Evolutionary conservation across 2,329 filamentous ascomycete genomes (phyloP), one percentile per base, ranked within the genome.

Genomic region (Fusarium xylarioides): DNA sequence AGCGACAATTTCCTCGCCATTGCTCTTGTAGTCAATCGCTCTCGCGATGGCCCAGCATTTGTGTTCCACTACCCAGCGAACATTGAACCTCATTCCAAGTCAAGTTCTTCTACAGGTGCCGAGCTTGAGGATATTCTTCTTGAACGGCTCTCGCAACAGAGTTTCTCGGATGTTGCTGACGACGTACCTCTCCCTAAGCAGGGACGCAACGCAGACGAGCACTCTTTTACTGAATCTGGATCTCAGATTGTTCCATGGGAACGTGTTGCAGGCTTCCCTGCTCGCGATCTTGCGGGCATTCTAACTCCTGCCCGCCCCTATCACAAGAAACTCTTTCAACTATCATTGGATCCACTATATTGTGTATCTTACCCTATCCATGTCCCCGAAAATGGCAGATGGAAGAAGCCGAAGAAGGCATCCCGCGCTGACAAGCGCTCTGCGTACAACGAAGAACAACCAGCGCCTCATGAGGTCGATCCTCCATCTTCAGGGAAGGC

Each of bases 1-100:
- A 80, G 83, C 40, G 85, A 87, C 73, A 90, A 89, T 78, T 87
- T 90, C 72, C 81, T 95, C 57, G 93, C 91, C 46, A 90, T 95
- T 64, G 90, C 93, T 57, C 88, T 95, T 43, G 90, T 95, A 74
- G 90, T 93, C 77, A 90, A 90, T 77, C 89, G 92, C 73, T 93
- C 92, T 38, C 90, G 92, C 73, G 92, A 93, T 76, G 94, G 94
- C 21, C 93, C 94, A 34, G 90, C 91, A 72, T 92, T 96, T 77
- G 92, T 96, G 77, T 97, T 95, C 81, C 93, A 97, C 82, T 96
- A 96, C 78, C 94, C 94, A n/a, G 88, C 91, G n/a, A 81, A 84
- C 52, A 85, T 89, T 47, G 79, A 81, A 68, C 81, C 78, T 54
- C 80, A 71, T 77, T 74, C 81, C 21, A 81, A 82, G n/a, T 74